phyloP scores from a whole-genome alignment of 768 basidiomycete species.

The Tulasnella sp. region DNA sequence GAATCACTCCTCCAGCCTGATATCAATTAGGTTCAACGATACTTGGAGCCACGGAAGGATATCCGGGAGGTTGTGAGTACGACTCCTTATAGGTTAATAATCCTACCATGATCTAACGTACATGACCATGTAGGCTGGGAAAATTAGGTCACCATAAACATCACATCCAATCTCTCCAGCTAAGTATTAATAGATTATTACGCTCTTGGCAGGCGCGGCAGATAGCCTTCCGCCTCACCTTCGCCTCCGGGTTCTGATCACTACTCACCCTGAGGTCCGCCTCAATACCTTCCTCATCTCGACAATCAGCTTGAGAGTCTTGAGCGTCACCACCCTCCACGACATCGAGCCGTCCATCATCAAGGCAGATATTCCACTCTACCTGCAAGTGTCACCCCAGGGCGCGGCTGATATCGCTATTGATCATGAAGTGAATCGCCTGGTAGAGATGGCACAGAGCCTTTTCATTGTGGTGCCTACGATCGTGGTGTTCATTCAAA shows the following conservation, averaged over 20 bases:
- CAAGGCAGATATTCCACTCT: constrained; percentile 10
- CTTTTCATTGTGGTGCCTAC: constrained; percentile 9
- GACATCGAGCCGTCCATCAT: constrained; percentile 9
- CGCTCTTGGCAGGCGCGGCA: constrained; percentile 19
- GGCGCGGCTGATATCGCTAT: not conserved
- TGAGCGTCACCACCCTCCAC: constrained; percentile 1
- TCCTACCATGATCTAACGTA: no score
- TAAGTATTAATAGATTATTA: constrained; percentile 18
- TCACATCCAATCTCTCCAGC: no score
- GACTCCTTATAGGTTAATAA: no score
- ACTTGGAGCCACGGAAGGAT: no score
- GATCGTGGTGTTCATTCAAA: not conserved
- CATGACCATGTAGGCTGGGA: no score
- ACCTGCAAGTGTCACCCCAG: not conserved
- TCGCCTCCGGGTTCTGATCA: constrained; percentile 27
- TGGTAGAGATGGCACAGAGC: not conserved
- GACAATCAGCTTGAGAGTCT: not conserved
- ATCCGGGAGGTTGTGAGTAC: no score
- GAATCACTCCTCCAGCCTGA: no score
- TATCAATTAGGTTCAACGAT: no score
- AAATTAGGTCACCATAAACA: no score
- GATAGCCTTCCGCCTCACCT: not conserved
- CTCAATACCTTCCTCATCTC: constrained; percentile 14
- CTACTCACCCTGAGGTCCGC: constrained; percentile 26
- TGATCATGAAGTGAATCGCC: not conserved